These are phyloP conservation scores for Uncinocarpus reesii DNA, from an alignment of 2,329 filamentous ascomycete species.

Conservation along the genomic window DNA sequence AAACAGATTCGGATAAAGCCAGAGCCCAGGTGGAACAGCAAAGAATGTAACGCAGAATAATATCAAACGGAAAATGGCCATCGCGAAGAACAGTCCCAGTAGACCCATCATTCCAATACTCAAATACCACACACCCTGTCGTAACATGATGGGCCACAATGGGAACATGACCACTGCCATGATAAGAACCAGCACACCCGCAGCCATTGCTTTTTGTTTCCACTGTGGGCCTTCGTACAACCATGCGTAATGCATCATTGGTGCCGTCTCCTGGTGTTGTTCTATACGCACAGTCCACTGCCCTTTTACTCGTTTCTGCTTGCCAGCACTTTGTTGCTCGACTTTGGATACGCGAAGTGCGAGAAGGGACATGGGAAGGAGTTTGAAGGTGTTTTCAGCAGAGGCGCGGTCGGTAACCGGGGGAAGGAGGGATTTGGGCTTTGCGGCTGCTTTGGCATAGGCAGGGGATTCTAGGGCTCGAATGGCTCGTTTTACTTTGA, in stretches of 20 bases:
- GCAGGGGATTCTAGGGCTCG: constrained; percentile 79
- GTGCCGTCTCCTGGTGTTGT: constrained; percentile 70
- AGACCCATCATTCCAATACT: constrained; percentile 87
- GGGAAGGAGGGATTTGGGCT: constrained; percentile 81
- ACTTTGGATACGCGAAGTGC: constrained; percentile 80
- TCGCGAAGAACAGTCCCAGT: constrained; percentile 86
- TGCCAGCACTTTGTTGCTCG: constrained; percentile 62
- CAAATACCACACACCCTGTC: constrained; percentile 93
- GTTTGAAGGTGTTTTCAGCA: constrained; percentile 88
- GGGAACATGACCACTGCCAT: constrained; percentile 90
- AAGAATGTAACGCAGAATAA: constrained; percentile 92
- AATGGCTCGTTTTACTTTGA: constrained; percentile 82
- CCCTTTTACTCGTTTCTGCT: constrained; percentile 83
- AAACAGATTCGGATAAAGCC: constrained; percentile 96
- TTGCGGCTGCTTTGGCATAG: constrained; percentile 71
- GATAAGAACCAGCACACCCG: constrained; percentile 68
- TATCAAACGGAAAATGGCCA: constrained; percentile 94
- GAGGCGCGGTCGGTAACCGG: constrained; percentile 78
- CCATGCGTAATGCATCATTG: constrained; percentile 82
- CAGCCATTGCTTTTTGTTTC: constrained; percentile 86
- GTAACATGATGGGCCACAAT: constrained; percentile 82
- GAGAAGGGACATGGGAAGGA: constrained; percentile 86
- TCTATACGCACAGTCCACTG: constrained; percentile 94
- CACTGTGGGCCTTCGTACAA: constrained; percentile 88
- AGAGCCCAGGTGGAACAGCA: constrained; percentile 71